Conservation (phyloP, 2,329 filamentous ascomycete species). For the Monilinia fructigena region DNA sequence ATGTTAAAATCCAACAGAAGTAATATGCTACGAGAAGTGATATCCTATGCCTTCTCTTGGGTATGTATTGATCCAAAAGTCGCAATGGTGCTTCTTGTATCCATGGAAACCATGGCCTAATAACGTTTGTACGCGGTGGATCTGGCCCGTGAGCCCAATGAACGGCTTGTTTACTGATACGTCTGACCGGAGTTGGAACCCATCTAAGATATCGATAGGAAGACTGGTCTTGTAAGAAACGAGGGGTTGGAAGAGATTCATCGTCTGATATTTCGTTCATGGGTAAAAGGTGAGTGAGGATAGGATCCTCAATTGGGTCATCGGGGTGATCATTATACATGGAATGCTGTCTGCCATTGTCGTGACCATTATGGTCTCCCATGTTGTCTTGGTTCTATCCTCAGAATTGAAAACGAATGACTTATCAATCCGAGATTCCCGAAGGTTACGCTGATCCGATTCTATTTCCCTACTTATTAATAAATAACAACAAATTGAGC, state of each 20-base stretch:
- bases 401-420: neutral
- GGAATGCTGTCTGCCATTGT: slow-evolving; percentile 28
- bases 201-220: slow-evolving; percentile 51
- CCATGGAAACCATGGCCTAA: slow-evolving; percentile 60
- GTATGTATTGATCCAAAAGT: slow-evolving; percentile 62
- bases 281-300: slow-evolving; percentile 31
- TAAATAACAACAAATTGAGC: neutral
- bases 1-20: slow-evolving; percentile 66
- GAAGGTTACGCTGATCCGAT: neutral
- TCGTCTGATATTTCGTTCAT: slow-evolving; percentile 50
- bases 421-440: slow-evolving; percentile 13
- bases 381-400: slow-evolving; percentile 4
- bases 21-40: slow-evolving; percentile 60
- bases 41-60: slow-evolving; percentile 57
- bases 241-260: slow-evolving; percentile 51
- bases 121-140: slow-evolving; percentile 51
- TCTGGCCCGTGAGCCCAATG: slow-evolving; percentile 57
- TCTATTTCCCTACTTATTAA: neutral
- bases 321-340: slow-evolving; percentile 36
- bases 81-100: slow-evolving; percentile 66
- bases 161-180: slow-evolving; percentile 44
- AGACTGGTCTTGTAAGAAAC: slow-evolving; percentile 58
- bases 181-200: slow-evolving; percentile 57
- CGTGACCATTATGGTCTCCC: slow-evolving; percentile 28
- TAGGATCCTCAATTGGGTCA: slow-evolving; percentile 37